These are phyloP conservation scores for Colletotrichum godetiae DNA, from an alignment of 2,329 filamentous ascomycete species.

Conservation along the genomic window DNA sequence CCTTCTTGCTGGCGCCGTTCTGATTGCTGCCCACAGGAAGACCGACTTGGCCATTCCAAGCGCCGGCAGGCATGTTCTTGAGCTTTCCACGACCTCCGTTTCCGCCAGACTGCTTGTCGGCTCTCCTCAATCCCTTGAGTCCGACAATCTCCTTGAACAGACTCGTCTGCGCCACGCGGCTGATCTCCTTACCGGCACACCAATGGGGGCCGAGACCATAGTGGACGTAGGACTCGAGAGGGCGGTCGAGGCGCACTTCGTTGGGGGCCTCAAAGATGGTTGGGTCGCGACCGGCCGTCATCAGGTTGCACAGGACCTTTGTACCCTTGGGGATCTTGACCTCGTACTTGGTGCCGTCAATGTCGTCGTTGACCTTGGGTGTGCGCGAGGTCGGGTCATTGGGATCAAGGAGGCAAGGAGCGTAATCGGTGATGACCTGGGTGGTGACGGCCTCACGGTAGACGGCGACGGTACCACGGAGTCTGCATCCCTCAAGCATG, in stretches of 20 bases:
- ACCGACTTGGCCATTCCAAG: conserved; percentile 39
- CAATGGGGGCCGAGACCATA: conserved; percentile 63
- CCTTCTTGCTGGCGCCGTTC: conserved; percentile 15
- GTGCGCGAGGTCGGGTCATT: conserved; percentile 34
- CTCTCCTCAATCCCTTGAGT: conserved; percentile 39
- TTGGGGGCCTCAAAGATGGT: conserved; percentile 61
- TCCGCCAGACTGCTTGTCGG: background rate
- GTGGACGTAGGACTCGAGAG: conserved; percentile 61
- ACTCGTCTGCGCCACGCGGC: conserved; percentile 37
- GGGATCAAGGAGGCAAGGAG: conserved; percentile 37
- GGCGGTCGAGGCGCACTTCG: conserved; percentile 61
- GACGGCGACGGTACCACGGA: conserved; percentile 63
- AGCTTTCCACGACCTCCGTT: conserved; percentile 38
- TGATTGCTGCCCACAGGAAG: conserved; percentile 18
- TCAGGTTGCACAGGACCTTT: conserved; percentile 63
- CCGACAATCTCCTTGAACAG: conserved; percentile 41
- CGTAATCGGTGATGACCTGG: conserved; percentile 41
- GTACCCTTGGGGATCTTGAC: conserved; percentile 49
- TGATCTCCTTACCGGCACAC: conserved; percentile 51
- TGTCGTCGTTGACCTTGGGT: conserved; percentile 36
- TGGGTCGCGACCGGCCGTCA: conserved; percentile 58
- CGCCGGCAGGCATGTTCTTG: conserved; percentile 37
- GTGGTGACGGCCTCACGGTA: conserved; percentile 56
- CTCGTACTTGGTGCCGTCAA: conserved; percentile 30
- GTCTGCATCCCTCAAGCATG: conserved; percentile 64